phyloP scores from a whole-genome alignment of 129 eudicot species.

The Flaveria bidentis region DNA sequence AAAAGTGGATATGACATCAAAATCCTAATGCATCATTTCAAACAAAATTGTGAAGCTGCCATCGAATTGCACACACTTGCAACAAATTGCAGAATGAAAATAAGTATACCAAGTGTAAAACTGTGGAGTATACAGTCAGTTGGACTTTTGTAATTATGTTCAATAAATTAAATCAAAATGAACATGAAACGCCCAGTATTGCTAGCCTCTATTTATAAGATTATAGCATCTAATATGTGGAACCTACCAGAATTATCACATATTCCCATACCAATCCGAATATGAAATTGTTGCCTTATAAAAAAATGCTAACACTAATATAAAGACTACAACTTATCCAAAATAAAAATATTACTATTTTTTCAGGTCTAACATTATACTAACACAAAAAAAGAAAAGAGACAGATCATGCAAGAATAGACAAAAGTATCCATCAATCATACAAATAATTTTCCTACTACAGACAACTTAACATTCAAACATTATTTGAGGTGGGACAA shows the following conservation, averaged over 20 bases:
- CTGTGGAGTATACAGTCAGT: background rate
- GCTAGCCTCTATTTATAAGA: background rate
- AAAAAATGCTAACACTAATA: background rate
- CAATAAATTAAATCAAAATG: background rate
- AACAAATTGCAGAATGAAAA: conserved; percentile 19
- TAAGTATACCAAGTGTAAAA: conserved; percentile 7
- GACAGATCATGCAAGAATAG: conserved; percentile 15
- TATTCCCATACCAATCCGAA: background rate
- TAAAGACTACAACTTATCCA: background rate
- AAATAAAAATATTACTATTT: background rate
- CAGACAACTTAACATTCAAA: conserved; percentile 27
- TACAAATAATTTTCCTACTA: conserved; percentile 27
- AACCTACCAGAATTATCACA: background rate
- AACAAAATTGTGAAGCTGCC: conserved; percentile 15
- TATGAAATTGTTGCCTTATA: background rate
- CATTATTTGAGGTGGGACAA: conserved; percentile 30
- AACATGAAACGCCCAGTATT: background rate
- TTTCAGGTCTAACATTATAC: background rate
- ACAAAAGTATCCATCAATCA: background rate
- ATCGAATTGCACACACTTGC: conserved; percentile 15
- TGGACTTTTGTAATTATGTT: background rate
- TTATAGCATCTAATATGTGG: conserved; percentile 13
- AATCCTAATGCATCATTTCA: conserved; percentile 14
- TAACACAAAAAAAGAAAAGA: conserved; percentile 6
- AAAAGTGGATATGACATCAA: conserved; percentile 31